Evolutionary conservation across 2,329 filamentous ascomycete species (phyloP).

Genomic region (Diplocarpon rosae): DNA sequence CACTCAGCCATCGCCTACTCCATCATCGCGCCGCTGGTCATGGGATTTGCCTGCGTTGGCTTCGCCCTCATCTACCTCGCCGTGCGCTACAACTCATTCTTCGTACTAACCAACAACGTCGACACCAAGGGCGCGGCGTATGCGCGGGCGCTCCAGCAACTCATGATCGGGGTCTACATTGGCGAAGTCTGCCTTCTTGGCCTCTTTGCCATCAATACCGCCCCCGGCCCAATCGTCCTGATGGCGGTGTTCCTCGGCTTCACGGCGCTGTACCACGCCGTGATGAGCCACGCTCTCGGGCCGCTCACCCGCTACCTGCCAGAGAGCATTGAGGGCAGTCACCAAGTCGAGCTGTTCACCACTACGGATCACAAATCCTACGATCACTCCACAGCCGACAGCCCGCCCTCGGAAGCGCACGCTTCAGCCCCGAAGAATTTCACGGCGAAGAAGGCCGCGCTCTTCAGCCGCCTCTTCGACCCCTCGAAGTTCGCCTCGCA

Average conservation of each 20-base stretch:
- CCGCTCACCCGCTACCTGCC: constrained; percentile 70
- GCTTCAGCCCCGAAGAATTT: constrained; percentile 15
- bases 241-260: constrained; percentile 68
- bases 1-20: constrained; percentile 66
- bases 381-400: constrained; percentile 8
- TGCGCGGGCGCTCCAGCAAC: constrained; percentile 72
- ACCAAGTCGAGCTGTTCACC: constrained; percentile 29
- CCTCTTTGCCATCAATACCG: constrained; percentile 61
- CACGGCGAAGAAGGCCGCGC: constrained; percentile 35
- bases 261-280: constrained; percentile 62
- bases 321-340: constrained; percentile 48
- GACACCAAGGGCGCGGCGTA: constrained; percentile 84
- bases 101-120: constrained; percentile 67
- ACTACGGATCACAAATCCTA: constrained; percentile 14
- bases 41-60: constrained; percentile 70
- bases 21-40: constrained; percentile 72
- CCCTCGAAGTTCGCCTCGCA: constrained; percentile 68
- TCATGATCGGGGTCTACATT: constrained; percentile 75
- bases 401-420: constrained; percentile 22
- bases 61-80: constrained; percentile 73
- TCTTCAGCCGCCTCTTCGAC: constrained; percentile 57
- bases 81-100: constrained; percentile 83
- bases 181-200: constrained; percentile 75
- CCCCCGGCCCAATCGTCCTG: constrained; percentile 58
- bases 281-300: constrained; percentile 57